Conservation (phyloP, 768 basidiomycete genomes). For the Imleria badia region DNA sequence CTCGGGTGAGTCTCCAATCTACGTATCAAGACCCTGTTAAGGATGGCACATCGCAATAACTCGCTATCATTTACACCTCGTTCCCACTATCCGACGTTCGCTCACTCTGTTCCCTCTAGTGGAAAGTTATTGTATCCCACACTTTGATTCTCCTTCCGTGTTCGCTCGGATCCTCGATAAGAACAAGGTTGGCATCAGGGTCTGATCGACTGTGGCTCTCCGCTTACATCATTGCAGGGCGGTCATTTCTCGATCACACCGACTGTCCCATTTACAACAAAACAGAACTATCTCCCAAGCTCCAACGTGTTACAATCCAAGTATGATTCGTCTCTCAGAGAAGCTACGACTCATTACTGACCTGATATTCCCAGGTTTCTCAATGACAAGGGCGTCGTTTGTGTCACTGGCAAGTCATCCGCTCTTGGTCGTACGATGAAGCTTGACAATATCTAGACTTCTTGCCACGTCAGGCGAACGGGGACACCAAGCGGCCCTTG, state of each 20-base stretch:
- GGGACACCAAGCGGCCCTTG: slow-evolving; percentile 53
- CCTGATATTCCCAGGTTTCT: slow-evolving; percentile 52
- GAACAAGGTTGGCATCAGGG: slow-evolving; percentile 47
- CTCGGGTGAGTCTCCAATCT: slow-evolving; percentile 53
- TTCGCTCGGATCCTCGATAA: slow-evolving; percentile 91
- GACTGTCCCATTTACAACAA: slow-evolving; percentile 62
- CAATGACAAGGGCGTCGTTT: slow-evolving; percentile 83
- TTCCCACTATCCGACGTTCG: background rate
- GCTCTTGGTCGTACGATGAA: background rate
- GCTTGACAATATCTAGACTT: slow-evolving; percentile 53
- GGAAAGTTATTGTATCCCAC: slow-evolving; percentile 89
- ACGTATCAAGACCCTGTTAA: background rate
- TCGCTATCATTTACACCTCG: background rate
- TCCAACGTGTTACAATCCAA: slow-evolving; percentile 89
- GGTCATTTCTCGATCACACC: slow-evolving; percentile 93
- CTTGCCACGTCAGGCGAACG: slow-evolving; percentile 59
- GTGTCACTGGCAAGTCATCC: slow-evolving; percentile 62
- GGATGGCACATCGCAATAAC: background rate
- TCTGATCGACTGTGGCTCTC: background rate
- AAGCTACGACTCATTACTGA: background rate
- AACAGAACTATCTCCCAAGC: slow-evolving; percentile 81
- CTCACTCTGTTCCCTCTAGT: slow-evolving; percentile 43
- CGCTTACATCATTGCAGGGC: slow-evolving; percentile 45
- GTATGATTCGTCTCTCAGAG: slow-evolving; percentile 20
- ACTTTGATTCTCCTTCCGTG: slow-evolving; percentile 92